These are phyloP conservation scores for Pugionium dolabratum DNA, from an alignment of 345 rosid genomes.

Conservation along the genomic window DNA sequence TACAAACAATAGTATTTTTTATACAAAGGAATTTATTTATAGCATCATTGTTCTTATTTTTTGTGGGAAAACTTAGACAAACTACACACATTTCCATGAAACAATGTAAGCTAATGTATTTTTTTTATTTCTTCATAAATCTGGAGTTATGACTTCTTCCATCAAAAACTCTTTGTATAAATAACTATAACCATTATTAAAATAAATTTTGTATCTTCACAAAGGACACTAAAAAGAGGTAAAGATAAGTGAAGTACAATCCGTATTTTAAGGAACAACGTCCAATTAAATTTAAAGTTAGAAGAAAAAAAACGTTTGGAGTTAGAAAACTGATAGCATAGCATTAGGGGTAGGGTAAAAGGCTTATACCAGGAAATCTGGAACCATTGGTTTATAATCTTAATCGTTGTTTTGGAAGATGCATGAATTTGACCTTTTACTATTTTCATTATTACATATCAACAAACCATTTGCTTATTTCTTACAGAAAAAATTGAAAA, in stretches of 20 bases:
- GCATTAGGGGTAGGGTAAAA: constrained; percentile 16
- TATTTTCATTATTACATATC: constrained; percentile 19
- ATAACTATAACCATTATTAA: too few relatives aligned
- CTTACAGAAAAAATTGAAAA: background rate
- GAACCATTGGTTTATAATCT: constrained; percentile 34
- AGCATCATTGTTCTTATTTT: background rate
- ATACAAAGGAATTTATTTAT: background rate
- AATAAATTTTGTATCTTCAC: background rate
- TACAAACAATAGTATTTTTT: background rate
- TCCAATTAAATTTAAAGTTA: background rate
- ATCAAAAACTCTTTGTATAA: too few relatives aligned
- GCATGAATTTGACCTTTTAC: constrained; percentile 18
- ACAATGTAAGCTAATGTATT: background rate
- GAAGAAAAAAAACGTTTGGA: background rate
- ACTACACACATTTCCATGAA: constrained; percentile 28
- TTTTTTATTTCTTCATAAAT: too few relatives aligned
- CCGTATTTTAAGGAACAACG: constrained; percentile 29
- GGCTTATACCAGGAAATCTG: constrained; percentile 34
- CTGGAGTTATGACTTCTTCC: too few relatives aligned
- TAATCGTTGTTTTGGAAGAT: constrained; percentile 13
- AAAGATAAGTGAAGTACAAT: constrained; percentile 16
- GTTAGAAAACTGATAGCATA: constrained; percentile 16
- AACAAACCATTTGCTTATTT: constrained; percentile 1
- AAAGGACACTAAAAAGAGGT: constrained; percentile 14
- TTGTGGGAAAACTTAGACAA: constrained; percentile 17